Base-by-base conservation (phyloP, 805 yeast species). In the Candida oleophila region DNA sequence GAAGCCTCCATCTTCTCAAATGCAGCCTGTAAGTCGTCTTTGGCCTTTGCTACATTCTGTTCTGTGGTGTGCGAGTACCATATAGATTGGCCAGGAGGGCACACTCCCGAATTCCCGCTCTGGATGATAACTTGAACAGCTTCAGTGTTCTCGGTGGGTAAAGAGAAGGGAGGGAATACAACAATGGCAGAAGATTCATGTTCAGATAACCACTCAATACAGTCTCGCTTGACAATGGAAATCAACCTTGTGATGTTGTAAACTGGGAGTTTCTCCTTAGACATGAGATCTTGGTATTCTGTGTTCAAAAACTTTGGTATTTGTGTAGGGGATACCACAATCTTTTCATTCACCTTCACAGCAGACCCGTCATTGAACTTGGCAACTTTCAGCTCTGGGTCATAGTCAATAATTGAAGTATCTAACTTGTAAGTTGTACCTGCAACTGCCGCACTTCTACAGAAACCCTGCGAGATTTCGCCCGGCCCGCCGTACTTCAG, bases 391-490 rank as follows among this genome's bases (percentile, higher is more conserved):
- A 80, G 69, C 22, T 64, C 68, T 32, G 85, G 81, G 62, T 92
- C 92, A 66, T 73, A 89, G 33, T 81, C 79, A 3, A 69, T 69
- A 44, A 92, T 66, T 35, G 75, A 69, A 14, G 94, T 85, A 60
- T 85, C 82, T 46, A 92, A 74, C 64, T 90, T 89, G 69, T 94
- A 92, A 30, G 95, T 89, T 45, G 97, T 86, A 45, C 98, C 98
- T 16, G 94, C 98, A 51, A 92, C 98, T 12, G 99, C 99, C 3
- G 98, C 98, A 48, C 96, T 87, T 56, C 99, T 78, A 69, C 97
- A 92, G 66, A 94, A 92, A 1, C 97, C 99, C 69, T 92, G 99
- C 14, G 96, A 84, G 22, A 92, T 73, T 67, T 92, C 99, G 44
- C 98, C 97, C 0, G 96, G 91, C 2, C 96, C 95, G 47, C 98